Percentiles rank a stretch among this genome's conserved stretches.
phyloP scores from a whole-genome alignment of 768 basidiomycete species.

The Termitomyces sp. region DNA sequence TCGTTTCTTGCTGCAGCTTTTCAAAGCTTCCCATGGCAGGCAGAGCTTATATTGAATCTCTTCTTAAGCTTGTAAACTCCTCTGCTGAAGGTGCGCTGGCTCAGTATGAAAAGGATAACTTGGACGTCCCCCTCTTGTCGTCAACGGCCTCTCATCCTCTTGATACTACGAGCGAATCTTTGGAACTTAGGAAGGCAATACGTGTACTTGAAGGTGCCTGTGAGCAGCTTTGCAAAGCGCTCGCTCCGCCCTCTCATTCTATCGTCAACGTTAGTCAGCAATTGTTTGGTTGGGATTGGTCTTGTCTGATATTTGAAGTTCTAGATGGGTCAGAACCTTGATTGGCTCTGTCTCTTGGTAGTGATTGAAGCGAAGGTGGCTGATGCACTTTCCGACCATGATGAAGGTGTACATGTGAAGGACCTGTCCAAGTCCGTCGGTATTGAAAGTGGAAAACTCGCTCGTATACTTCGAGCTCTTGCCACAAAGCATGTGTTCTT shows the following conservation, averaged over 20 bases:
- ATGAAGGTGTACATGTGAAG: slow-evolving; percentile 22
- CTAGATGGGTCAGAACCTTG: slow-evolving; percentile 8
- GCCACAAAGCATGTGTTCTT: slow-evolving; percentile 26
- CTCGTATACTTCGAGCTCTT: slow-evolving; percentile 25
- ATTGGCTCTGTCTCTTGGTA: slow-evolving; percentile 19
- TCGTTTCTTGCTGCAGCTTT: not conserved
- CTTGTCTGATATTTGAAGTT: not conserved
- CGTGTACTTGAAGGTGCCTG: slow-evolving; percentile 24
- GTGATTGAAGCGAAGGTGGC: slow-evolving; percentile 18
- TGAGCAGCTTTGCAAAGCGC: slow-evolving; percentile 20
- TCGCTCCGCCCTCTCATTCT: slow-evolving; percentile 18
- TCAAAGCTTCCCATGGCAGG: not conserved
- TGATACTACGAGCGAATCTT: not conserved
- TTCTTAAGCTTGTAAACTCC: slow-evolving; percentile 12
- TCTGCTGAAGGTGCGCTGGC: not conserved
- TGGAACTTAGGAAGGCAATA: slow-evolving; percentile 17
- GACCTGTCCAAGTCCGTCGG: not conserved
- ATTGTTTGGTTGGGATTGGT: not conserved
- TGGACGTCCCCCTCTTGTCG: not conserved
- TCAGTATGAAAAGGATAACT: slow-evolving; percentile 2
- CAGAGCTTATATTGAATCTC: not conserved
- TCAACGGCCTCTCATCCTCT: not conserved
- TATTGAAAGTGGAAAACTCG: slow-evolving; percentile 25
- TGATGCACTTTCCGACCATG: slow-evolving; percentile 21
- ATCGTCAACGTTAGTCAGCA: slow-evolving; percentile 19